phyloP scores from a whole-genome alignment of 116 monocot species.

The Iris pallida region DNA sequence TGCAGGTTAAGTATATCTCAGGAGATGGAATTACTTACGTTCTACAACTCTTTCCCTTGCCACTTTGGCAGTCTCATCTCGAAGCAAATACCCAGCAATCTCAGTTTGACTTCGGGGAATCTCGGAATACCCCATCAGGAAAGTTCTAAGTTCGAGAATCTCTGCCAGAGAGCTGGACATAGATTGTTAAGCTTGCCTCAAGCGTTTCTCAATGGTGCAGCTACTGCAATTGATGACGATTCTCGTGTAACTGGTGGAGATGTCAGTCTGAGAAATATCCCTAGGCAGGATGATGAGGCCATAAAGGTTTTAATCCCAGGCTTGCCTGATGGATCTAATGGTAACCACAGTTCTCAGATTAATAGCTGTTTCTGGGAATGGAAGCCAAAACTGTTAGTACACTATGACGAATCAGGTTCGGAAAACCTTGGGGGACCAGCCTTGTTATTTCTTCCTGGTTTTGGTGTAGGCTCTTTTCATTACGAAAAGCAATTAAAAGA shows the following conservation, averaged over 20 bases:
- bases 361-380: conserved; percentile 82
- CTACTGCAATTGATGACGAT: not conserved
- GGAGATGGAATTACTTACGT: conserved; percentile 48
- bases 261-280: conserved; percentile 20
- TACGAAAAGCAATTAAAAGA: conserved; percentile 95
- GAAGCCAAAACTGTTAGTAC: conserved; percentile 76
- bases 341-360: conserved; percentile 34
- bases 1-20: conserved; percentile 4
- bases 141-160: conserved; percentile 5
- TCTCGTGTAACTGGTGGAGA: conserved; percentile 36
- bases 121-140: not conserved
- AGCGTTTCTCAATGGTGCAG: conserved; percentile 7
- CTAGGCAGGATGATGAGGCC: conserved; percentile 25
- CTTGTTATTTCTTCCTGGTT: conserved; percentile 86
- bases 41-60: conserved; percentile 27
- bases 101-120: conserved; percentile 1
- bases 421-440: conserved; percentile 60
- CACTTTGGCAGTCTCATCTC: conserved; percentile 9
- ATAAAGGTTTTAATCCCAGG: conserved; percentile 52
- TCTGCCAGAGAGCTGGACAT: conserved; percentile 15
- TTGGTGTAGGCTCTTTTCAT: conserved; percentile 92
- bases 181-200: conserved; percentile 21
- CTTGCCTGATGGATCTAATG: conserved; percentile 37
- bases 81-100: conserved; percentile 18
- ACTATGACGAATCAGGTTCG: conserved; percentile 77